These are phyloP conservation scores for Termitomyces sp. DNA, from an alignment of 768 basidiomycete species.

Conservation along the genomic window DNA sequence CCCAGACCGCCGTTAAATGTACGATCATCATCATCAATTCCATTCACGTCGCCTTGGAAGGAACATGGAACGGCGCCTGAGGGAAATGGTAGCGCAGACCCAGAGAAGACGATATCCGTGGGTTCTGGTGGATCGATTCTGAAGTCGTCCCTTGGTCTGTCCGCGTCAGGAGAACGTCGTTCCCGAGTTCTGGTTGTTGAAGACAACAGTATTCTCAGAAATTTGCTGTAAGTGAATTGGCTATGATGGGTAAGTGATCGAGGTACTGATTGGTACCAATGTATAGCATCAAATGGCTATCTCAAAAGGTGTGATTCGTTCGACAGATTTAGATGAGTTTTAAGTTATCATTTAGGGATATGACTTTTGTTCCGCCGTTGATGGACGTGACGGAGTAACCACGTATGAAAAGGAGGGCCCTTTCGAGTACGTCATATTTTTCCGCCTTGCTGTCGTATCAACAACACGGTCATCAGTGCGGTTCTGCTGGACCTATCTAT, in stretches of 20 bases:
- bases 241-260: neutral
- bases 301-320: conserved; percentile 39
- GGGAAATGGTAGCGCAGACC: conserved; percentile 15
- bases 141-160: conserved; percentile 55
- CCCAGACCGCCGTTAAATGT: conserved; percentile 49
- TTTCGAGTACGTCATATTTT: conserved; percentile 66
- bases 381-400: conserved; percentile 82
- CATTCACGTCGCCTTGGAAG: conserved; percentile 31
- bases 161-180: conserved; percentile 36
- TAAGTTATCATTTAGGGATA: conserved; percentile 43
- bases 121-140: conserved; percentile 64
- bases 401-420: conserved; percentile 67
- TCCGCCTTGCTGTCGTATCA: neutral
- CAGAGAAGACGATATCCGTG: conserved; percentile 41
- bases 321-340: neutral
- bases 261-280: conserved; percentile 1
- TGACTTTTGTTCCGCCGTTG: conserved; percentile 71
- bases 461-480: conserved; percentile 42
- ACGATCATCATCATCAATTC: conserved; percentile 46
- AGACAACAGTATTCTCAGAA: conserved; percentile 83
- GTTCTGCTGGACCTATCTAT: conserved; percentile 88
- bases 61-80: conserved; percentile 22
- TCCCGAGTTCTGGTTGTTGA: conserved; percentile 81
- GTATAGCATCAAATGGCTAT: conserved; percentile 57
- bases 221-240: conserved; percentile 62